phyloP scores from a whole-genome alignment of 2,329 filamentous ascomycete genomes.

The Ustulina deusta region DNA sequence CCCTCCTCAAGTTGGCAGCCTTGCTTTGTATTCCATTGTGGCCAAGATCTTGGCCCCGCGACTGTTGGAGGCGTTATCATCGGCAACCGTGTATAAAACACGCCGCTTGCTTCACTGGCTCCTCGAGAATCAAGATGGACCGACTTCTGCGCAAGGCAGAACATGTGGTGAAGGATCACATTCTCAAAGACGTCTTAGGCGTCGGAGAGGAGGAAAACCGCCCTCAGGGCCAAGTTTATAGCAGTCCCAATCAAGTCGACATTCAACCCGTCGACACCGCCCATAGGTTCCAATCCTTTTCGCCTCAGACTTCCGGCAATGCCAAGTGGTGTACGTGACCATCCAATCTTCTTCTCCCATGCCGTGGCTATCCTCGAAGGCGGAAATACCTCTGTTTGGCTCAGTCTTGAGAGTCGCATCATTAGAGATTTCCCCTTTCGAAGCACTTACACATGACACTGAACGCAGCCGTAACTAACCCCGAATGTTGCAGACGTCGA shows the following conservation, averaged over 20 bases:
- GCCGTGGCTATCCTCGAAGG: neutral
- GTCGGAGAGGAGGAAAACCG: constrained; percentile 52
- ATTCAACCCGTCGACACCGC: constrained; percentile 54
- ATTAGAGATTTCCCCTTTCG: neutral
- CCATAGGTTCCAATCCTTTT: constrained; percentile 76
- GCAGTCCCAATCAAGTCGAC: constrained; percentile 5
- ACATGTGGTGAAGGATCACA: constrained; percentile 51
- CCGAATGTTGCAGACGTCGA: constrained; percentile 68
- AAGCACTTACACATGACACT: neutral
- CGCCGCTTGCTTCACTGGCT: neutral
- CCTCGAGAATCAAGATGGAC: constrained; percentile 51
- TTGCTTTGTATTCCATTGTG: neutral
- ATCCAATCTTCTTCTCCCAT: neutral
- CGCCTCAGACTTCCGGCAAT: constrained; percentile 77
- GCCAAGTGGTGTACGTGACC: constrained; percentile 75
- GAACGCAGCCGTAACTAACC: constrained; percentile 1
- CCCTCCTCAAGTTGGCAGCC: neutral
- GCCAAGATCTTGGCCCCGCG: neutral
- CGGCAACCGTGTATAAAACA: neutral
- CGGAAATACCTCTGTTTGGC: neutral
- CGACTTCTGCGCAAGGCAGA: constrained; percentile 60
- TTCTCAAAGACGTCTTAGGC: constrained; percentile 51
- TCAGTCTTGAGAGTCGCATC: neutral
- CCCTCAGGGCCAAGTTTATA: constrained; percentile 23
- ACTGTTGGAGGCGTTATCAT: neutral